Base-by-base conservation (phyloP, 208 protist species). In the Leishmania major region DNA sequence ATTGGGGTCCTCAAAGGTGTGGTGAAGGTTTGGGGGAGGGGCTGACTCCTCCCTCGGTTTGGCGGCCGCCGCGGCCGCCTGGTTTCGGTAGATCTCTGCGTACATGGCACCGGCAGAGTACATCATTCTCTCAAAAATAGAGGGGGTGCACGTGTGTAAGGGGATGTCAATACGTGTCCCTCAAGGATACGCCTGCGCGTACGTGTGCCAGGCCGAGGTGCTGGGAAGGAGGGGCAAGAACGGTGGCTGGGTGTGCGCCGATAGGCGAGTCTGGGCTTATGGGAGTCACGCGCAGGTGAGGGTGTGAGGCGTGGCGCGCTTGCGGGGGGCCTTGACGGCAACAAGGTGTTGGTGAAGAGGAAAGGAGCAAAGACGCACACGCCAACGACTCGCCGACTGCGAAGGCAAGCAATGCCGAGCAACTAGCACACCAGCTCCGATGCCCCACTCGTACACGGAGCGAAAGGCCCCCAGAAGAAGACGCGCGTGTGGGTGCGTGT, bases 1-100 rank as follows among this genome's bases (percentile, higher is more conserved):
- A 6, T 84, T 84, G 15, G 86, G 82, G 83, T 96, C 89, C 47
- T 94, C 89, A 76, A 94, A 94, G 75, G 82, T 67, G 76, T 94
- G 86, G 71, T 87, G 84, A 4, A 93, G 80, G 53, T 75, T 85
- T 17, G 85, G 88, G 25, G 78, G n/a, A 13, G 87, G 75, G 45
- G 49, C 66, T 0, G 51, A 5, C 57, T 87, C 67, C 35, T 85
- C 74, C 35, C 70, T 80, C 40, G 81, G 71, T 60, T 81, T 86
- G 6, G 75, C 51, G 6, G 84, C 31, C 8, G 71, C 49, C 5
- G 75, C 45, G 6, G 47, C 59, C 25, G 79, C 45, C 64, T 73
- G 43, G 3, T 57, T 25, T 57, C 62, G 51, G 78, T 86, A 83
- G 64, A 82, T 82, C n/a, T 83, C 83, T 35, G 83, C 83, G 69